Evolutionary conservation across 2,329 filamentous ascomycete species (phyloP), one percentile per base, ranked within the genome.

Genomic region (Cadophora luteo-olivacea): DNA sequence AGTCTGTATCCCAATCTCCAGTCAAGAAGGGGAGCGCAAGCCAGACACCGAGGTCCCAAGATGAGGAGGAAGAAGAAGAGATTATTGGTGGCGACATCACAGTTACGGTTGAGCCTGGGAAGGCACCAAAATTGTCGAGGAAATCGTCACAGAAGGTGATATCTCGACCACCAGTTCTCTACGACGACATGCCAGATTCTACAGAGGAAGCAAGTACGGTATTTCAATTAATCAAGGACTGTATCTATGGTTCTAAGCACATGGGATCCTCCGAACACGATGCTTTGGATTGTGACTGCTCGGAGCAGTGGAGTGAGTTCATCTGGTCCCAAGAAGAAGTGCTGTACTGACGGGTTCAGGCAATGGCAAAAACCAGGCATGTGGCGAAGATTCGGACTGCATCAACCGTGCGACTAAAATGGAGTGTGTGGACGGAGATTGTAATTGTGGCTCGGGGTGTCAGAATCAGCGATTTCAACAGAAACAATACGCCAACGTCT

Each of bases 341-440:
- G 58, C 61, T 55, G 67, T 70, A 69, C 81, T 83, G 73, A 83
- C 77, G 64, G 64, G 61, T 29, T 61, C 76, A 91, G 89, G 81
- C 45, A 82, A 88, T 78, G 86, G 86, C 71, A 79, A 82, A 72
- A 99, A 99, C 79, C 81, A 91, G 81, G 94, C 96, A 61, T 99
- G 96, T 80, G 95, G 93, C 73, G 94, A 97, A 76, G 93, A 97
- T 80, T 97, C 94, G 19, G 95, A 98, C 80, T 99, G 96, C 81
- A 99, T 99, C 84, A 99, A 99, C 80, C 92, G 96, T 76, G 92
- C 93, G 68, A 98, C 95, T 68, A 98, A 97, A 81, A 97, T 98
- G 88, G 96, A 99, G 82, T 99, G 96, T 79, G 86, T 92, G 45
- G 84, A 86, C 72, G 89, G 89, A 70, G 91, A 94, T 74, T 96